Percentiles rank a stretch among this genome's conserved stretches.
Conservation (phyloP, 2,329 filamentous ascomycete genomes). For the Fusarium caatingaense region DNA sequence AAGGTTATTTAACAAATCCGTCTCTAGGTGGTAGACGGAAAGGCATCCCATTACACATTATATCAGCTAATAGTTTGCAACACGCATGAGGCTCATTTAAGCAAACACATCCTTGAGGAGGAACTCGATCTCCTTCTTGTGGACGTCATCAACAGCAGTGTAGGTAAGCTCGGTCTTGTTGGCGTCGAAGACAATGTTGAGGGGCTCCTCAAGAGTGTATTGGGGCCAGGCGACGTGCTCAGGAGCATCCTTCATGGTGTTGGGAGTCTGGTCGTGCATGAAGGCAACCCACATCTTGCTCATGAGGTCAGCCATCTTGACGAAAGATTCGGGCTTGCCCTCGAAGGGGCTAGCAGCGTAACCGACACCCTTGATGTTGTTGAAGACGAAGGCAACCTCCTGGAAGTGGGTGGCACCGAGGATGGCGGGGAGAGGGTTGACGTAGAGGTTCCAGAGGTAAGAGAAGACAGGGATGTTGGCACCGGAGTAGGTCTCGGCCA, state of each 20-base stretch:
- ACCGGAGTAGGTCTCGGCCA: slow-evolving; percentile 63
- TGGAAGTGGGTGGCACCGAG: slow-evolving; percentile 44
- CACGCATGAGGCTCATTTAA: neutral
- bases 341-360: slow-evolving; percentile 52
- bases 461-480: slow-evolving; percentile 56
- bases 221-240: slow-evolving; percentile 53
- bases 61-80: neutral
- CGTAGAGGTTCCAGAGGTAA: slow-evolving; percentile 66
- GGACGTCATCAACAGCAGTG: slow-evolving; percentile 58
- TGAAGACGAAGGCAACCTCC: slow-evolving; percentile 45
- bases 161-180: slow-evolving; percentile 56
- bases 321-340: slow-evolving; percentile 53
- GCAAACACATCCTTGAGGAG: slow-evolving; percentile 44
- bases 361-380: slow-evolving; percentile 60
- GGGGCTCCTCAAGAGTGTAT: slow-evolving; percentile 54
- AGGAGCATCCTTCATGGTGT: slow-evolving; percentile 2
- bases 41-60: slow-evolving; percentile 11
- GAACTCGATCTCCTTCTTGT: slow-evolving; percentile 56
- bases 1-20: neutral
- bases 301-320: slow-evolving; percentile 59
- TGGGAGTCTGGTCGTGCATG: slow-evolving; percentile 30
- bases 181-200: slow-evolving; percentile 63
- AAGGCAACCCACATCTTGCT: slow-evolving; percentile 64
- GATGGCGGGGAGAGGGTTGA: slow-evolving; percentile 58
- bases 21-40: neutral